Percentiles rank a stretch among this genome's conserved stretches.
phyloP scores from a whole-genome alignment of 495 filamentous ascomycete genomes.

The Bacidia rubella region DNA sequence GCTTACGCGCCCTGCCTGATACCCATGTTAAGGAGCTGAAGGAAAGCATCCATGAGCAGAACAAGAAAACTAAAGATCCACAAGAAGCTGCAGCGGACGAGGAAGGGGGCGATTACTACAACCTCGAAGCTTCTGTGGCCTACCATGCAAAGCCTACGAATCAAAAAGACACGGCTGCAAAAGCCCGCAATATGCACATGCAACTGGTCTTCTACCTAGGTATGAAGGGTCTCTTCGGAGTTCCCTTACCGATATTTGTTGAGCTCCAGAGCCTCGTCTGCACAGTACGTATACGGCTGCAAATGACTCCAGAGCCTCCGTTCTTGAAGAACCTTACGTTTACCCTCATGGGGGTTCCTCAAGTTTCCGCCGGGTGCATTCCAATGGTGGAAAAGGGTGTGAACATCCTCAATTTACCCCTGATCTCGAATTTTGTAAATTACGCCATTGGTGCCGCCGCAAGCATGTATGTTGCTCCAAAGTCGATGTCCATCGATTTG shows the following conservation, averaged over 20 bases:
- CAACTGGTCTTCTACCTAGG: conserved; percentile 88
- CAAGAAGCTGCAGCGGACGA: conserved; percentile 81
- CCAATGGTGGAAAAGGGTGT: conserved; percentile 80
- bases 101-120: conserved; percentile 87
- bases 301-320: conserved; percentile 76
- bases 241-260: conserved; percentile 78
- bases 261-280: conserved; percentile 77
- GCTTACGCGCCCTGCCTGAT: conserved; percentile 76
- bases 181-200: conserved; percentile 93
- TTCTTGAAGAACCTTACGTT: conserved; percentile 88
- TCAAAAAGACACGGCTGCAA: conserved; percentile 49
- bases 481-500: conserved; percentile 84
- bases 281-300: conserved; percentile 67
- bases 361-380: conserved; percentile 80
- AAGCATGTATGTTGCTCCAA: conserved; percentile 90
- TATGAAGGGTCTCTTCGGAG: conserved; percentile 65
- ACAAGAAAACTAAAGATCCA: conserved; percentile 68
- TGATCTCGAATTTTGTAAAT: conserved; percentile 95
- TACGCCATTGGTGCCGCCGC: conserved; percentile 81
- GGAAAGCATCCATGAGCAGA: conserved; percentile 59
- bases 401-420: conserved; percentile 79
- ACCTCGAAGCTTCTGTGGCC: conserved; percentile 82
- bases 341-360: conserved; percentile 82
- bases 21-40: conserved; percentile 66
- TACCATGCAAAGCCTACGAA: conserved; percentile 76